Base-by-base conservation (phyloP, 1,139 yeast species). In the Saccharomyces pastorianus region DNA sequence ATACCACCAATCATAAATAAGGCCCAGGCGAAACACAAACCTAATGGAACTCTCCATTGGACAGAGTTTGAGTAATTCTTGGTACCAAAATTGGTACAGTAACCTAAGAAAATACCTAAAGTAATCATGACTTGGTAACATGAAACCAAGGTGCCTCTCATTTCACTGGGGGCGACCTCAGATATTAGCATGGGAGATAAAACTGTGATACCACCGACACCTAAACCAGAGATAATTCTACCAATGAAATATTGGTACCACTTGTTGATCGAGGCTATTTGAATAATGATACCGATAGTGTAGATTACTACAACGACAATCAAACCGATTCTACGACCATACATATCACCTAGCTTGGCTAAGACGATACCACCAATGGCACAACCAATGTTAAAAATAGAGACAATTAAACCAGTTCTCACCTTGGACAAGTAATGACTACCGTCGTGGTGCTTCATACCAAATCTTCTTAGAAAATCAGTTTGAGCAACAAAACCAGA, bases 401-500 rank as follows among this genome's bases (percentile, higher is more conserved):
- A 77, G 56, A 83, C 84, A 63, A 83, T 79, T 64, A 83, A 74
- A 58, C 87, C 84, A 34, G 73, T 73, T 71, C 84, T 81, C 29
- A 76, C 76, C 29, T 83, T 76, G n/a, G 81, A 74, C 55, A 81
- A 70, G 60, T 73, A 72, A 51, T 63, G 61, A 4, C 56, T 66
- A 49, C 78, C 77, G 2, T 63, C 58, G 20, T 59, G 31, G 14
- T 42, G 47, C 34, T 44, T 51, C n/a, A 54, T 48, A 61, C 82
- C 82, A 59, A 84, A 86, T 60, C 80, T 74, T 46, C 67, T 64
- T 53, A 70, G 72, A 67, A 84, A 88, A 62, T 81, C 82, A 4
- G 78, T 71, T 88, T 84, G 84, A 64, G 83, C 84, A 66, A 85
- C 78, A 62, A 85, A 83, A 65, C 95, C 95, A 38, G 85, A 80